A percentile compares a stretch with the other conserved stretches of the same genome.
Conservation (phyloP, 495 filamentous ascomycete genomes). For the Sphaerosporella brunnea region DNA sequence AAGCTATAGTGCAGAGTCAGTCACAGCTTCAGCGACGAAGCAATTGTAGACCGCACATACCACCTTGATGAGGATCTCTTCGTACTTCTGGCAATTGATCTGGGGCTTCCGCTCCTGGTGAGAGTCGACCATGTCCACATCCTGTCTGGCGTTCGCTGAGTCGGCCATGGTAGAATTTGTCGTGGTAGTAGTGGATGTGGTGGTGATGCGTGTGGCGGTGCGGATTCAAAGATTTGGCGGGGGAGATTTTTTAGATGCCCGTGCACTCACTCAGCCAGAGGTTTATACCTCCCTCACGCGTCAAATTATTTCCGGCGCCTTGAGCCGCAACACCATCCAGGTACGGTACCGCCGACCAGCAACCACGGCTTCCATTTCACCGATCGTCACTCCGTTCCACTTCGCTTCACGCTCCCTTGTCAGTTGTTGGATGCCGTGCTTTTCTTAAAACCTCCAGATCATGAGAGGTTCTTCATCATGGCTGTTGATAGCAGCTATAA, state of each 20-base stretch:
- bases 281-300: too few relatives aligned
- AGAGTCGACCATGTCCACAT: not conserved
- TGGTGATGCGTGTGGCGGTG: not conserved
- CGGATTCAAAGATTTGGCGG: not conserved
- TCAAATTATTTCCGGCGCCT: too few relatives aligned
- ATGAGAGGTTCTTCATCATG: slow-evolving; percentile 12
- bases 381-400: slow-evolving; percentile 1
- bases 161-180: slow-evolving; percentile 3
- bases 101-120: not conserved
- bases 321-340: not conserved
- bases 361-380: not conserved
- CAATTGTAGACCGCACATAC: not conserved
- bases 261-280: too few relatives aligned
- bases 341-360: too few relatives aligned
- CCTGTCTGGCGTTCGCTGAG: slow-evolving; percentile 1
- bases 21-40: not conserved
- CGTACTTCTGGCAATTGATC: not conserved
- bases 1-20: slow-evolving; percentile 23
- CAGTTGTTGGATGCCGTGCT: not conserved
- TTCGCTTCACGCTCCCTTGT: too few relatives aligned
- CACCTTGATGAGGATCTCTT: not conserved
- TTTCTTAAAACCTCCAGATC: not conserved
- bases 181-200: not conserved
- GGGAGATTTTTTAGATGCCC: too few relatives aligned
- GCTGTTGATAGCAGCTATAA: slow-evolving; percentile 41